A percentile compares a stretch with the other conserved stretches of the same genome.
phyloP scores from a whole-genome alignment of 805 yeast species.

The Zygoascus ofunaensis region DNA sequence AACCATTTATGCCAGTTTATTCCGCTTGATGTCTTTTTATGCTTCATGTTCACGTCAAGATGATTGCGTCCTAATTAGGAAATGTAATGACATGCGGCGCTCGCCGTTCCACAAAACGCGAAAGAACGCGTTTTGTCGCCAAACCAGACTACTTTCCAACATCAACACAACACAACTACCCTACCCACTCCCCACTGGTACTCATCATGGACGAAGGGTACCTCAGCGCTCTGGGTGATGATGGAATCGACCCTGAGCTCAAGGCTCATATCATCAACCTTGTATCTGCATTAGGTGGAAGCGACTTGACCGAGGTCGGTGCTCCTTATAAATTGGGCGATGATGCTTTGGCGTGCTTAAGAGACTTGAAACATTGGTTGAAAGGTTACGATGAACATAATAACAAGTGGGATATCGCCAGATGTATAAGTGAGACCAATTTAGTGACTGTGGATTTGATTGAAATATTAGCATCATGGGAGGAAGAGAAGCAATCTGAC shows the following conservation, averaged over 20 bases:
- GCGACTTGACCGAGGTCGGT: slow-evolving; percentile 49
- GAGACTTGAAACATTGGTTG: slow-evolving; percentile 84
- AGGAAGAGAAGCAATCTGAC: slow-evolving; percentile 23
- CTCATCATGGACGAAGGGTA: not conserved
- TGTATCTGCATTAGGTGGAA: slow-evolving; percentile 86
- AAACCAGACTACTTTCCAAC: too few species aligned
- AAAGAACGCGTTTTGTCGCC: too few species aligned
- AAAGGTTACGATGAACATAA: slow-evolving; percentile 69
- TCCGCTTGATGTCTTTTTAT: too few species aligned
- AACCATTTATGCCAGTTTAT: too few species aligned
- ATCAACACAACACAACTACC: too few species aligned
- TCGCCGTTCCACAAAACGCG: too few species aligned
- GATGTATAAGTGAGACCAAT: slow-evolving; percentile 76
- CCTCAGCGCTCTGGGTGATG: not conserved
- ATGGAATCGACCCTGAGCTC: slow-evolving; percentile 24
- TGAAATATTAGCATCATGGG: slow-evolving; percentile 70
- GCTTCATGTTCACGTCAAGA: too few species aligned
- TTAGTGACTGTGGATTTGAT: slow-evolving; percentile 64
- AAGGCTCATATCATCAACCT: slow-evolving; percentile 67
- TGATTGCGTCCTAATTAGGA: not conserved
- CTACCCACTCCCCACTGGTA: too few species aligned
- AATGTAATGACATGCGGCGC: not conserved
- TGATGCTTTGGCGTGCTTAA: slow-evolving; percentile 76
- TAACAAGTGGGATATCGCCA: slow-evolving; percentile 68
- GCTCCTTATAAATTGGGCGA: slow-evolving; percentile 71